Evolutionary conservation across 1,139 yeast species (phyloP), one percentile per base, ranked within the genome.

Genomic region (Kodamaea anthophila): DNA sequence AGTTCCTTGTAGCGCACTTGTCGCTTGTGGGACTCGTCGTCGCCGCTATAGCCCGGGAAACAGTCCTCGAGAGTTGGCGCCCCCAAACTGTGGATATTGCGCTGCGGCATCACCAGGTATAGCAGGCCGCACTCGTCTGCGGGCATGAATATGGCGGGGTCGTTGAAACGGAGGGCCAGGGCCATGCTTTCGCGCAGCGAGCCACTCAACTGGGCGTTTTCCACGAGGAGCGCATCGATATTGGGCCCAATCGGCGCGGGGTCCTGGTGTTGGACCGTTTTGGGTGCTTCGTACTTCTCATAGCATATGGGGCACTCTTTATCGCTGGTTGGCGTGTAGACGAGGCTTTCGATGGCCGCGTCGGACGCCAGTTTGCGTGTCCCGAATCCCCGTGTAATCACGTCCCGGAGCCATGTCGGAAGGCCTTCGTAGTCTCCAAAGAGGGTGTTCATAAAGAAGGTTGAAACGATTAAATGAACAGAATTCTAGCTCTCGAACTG

Each of bases 271-370:
- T 8, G 18, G 11, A 13, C 20, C n/a, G 15, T 15, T 12, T 15
- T 7, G 8, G n/a, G 9, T 3, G 21, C 21, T 18, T 30, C 33
- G 15, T 26, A 30, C 29, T 25, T 30, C n/a, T 65, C 70, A 37
- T 58, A 65, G 41, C 72, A 65, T 14, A 65, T 65, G 3, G 71
- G 66, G 40, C 72, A 65, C n/a, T 56, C 58, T 15, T 41, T 41
- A 10, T 56, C 30, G 11, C 32, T 35, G 3, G 39, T n/a, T 12
- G 50, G 52, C n/a, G 61, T 53, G 13, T 46, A 50, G 24, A 43
- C 41, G 24, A 65, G 47, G 20, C 59, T 51, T 10, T 53, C 60
- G 22, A 64, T 64, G 13, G 69, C 70, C 24, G 61, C 67, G 12
- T 57, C 60, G 2, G 69, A 60, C 1, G 70, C 70, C 35, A 50